Evolutionary conservation across 371 early-diverging fungal genomes (phyloP).

Genomic region (Actinomortierella ambigua): DNA sequence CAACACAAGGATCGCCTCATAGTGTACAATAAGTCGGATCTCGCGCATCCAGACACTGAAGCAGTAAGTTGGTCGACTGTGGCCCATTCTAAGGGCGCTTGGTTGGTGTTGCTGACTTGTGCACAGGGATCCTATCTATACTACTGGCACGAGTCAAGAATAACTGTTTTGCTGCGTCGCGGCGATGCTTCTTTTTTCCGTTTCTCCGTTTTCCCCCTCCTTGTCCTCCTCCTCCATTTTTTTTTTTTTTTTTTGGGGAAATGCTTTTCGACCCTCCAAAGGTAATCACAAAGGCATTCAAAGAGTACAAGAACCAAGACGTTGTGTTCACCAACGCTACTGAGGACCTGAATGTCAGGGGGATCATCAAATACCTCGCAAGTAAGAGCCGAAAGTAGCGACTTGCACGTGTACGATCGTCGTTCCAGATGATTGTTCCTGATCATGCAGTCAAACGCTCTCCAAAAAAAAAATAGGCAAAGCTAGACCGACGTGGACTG

Average conservation of each 20-base stretch:
- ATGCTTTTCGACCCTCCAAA: no score
- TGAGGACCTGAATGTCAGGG: slow-evolving; percentile 63
- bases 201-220: no score
- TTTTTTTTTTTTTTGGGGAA: no score
- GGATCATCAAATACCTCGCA: slow-evolving; percentile 66
- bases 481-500: slow-evolving; percentile 34
- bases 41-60: slow-evolving; percentile 68
- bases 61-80: slow-evolving; percentile 23
- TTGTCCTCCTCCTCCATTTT: no score
- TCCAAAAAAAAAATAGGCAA: no score
- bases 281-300: slow-evolving; percentile 56
- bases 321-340: slow-evolving; percentile 78
- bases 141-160: no score
- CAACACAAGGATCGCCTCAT: slow-evolving; percentile 73
- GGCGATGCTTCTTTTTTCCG: no score
- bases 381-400: slow-evolving; percentile 32
- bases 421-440: slow-evolving; percentile 53
- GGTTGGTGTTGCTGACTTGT: no score
- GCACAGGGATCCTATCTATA: no score
- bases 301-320: slow-evolving; percentile 54
- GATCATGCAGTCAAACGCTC: no score
- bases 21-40: slow-evolving; percentile 93
- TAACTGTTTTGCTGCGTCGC: no score
- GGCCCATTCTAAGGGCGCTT: background rate
- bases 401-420: no score